These are phyloP conservation scores for Nowakowskiella sp. DNA, from an alignment of 192 early-diverging fungal genomes.

Conservation along the genomic window DNA sequence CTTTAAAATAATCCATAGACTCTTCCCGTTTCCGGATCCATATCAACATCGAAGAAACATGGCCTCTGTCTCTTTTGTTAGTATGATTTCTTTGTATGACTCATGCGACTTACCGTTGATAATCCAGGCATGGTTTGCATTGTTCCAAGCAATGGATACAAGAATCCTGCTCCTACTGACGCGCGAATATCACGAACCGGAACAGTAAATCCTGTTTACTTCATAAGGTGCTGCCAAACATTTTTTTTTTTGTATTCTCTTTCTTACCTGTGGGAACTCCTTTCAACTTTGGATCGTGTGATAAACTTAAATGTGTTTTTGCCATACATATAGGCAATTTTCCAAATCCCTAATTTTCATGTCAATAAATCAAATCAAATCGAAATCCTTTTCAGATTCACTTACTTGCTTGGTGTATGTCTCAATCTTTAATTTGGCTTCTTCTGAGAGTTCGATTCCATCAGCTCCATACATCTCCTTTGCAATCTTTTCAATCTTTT, in stretches of 20 bases:
- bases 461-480: constrained; percentile 93
- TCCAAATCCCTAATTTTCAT: constrained; percentile 59
- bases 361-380: constrained; percentile 3
- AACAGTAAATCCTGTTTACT: constrained; percentile 62
- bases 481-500: constrained; percentile 90
- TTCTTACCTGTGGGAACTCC: constrained; percentile 69
- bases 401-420: constrained; percentile 67
- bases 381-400: neutral
- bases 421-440: constrained; percentile 83
- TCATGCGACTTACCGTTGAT: constrained; percentile 51
- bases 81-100: neutral
- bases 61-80: constrained; percentile 38
- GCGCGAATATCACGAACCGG: constrained; percentile 94
- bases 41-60: constrained; percentile 92
- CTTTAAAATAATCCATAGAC: constrained; percentile 83
- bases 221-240: neutral
- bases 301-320: constrained; percentile 92
- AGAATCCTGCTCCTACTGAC: constrained; percentile 92
- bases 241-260: neutral
- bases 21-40: constrained; percentile 76
- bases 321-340: constrained; percentile 97
- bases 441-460: constrained; percentile 74
- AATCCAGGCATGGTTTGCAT: constrained; percentile 99
- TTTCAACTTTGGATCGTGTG: constrained; percentile 88
- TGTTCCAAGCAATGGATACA: constrained; percentile 90